A percentile compares a stretch with the other conserved stretches of the same genome.
These are phyloP conservation scores for Annulohypoxylon bovei DNA, from an alignment of 495 filamentous ascomycete species.

Conservation along the genomic window DNA sequence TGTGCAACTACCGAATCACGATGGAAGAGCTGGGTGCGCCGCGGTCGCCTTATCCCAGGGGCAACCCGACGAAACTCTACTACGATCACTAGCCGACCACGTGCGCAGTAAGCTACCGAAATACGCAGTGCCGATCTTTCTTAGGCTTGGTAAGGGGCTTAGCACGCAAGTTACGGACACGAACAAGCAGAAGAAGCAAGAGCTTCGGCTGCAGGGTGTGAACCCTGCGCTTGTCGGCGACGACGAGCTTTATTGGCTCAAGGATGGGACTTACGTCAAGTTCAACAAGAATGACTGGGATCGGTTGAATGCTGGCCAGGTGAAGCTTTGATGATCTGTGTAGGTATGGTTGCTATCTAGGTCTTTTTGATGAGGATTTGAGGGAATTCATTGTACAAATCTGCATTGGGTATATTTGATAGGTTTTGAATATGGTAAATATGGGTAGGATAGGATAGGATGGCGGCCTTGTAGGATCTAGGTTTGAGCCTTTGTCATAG, in stretches of 20 bases:
- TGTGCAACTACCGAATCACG: slow-evolving; percentile 81
- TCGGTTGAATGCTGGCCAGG: slow-evolving; percentile 69
- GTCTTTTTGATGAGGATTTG: not conserved
- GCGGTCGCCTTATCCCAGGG: slow-evolving; percentile 66
- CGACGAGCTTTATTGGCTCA: slow-evolving; percentile 74
- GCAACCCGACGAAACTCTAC: slow-evolving; percentile 52
- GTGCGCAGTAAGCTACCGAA: slow-evolving; percentile 67
- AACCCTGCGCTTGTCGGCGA: slow-evolving; percentile 66
- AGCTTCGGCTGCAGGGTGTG: slow-evolving; percentile 76
- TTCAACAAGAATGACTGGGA: slow-evolving; percentile 77
- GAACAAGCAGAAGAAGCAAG: slow-evolving; percentile 86
- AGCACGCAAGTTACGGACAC: slow-evolving; percentile 77
- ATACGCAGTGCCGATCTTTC: slow-evolving; percentile 81
- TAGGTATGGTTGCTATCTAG: not conserved
- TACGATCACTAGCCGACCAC: slow-evolving; percentile 70
- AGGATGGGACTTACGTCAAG: slow-evolving; percentile 70
- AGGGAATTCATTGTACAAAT: not conserved
- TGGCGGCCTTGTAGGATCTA: not conserved
- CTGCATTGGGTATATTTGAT: not conserved
- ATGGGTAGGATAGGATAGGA: not conserved
- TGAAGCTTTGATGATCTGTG: slow-evolving; percentile 66
- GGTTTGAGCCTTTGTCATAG: not conserved
- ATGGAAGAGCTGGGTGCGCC: slow-evolving; percentile 87
- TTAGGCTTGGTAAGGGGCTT: slow-evolving; percentile 67
- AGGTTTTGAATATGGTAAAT: not conserved